These are phyloP conservation scores for Exophiala phaeomuriformis DNA, from an alignment of 2,329 filamentous ascomycete genomes.

Conservation along the genomic window DNA sequence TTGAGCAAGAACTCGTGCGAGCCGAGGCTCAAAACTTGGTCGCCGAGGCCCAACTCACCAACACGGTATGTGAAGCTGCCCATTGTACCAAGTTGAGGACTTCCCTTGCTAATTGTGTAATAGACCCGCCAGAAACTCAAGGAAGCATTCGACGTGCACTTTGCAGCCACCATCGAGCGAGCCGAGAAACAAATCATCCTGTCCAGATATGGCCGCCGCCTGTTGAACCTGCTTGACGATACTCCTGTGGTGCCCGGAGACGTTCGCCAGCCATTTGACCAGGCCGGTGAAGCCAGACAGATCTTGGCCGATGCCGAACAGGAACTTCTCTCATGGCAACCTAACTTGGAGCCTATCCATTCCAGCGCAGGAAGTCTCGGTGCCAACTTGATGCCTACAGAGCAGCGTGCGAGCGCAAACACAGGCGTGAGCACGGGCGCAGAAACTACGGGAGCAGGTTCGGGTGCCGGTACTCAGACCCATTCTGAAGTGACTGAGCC, in stretches of 20 bases:
- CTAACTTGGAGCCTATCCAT: conserved; percentile 49
- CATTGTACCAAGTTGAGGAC: not conserved
- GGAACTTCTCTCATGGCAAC: conserved; percentile 69
- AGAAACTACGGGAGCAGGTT: no score
- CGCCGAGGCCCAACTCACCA: conserved; percentile 91
- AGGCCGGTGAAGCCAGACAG: conserved; percentile 63
- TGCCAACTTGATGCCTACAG: conserved; percentile 33
- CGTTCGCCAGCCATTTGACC: conserved; percentile 59
- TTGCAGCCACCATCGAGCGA: conserved; percentile 85
- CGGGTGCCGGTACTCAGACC: conserved; percentile 14
- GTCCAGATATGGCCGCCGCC: conserved; percentile 77
- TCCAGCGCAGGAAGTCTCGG: conserved; percentile 45
- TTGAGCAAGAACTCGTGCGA: conserved; percentile 94
- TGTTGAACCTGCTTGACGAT: conserved; percentile 82
- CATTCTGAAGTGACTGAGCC: conserved; percentile 16
- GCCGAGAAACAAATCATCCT: conserved; percentile 96
- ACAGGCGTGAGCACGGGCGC: no score
- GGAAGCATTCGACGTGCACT: conserved; percentile 83
- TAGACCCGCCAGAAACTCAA: conserved; percentile 94
- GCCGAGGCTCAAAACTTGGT: conserved; percentile 94
- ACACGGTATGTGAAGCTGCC: conserved; percentile 58
- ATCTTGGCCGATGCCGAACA: conserved; percentile 89
- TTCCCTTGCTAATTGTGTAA: conserved; percentile 7
- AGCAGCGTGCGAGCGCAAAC: not conserved
- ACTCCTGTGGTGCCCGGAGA: conserved; percentile 84